phyloP scores from a whole-genome alignment of 2,329 filamentous ascomycete species.

The Ophioceras dolichostomum region DNA sequence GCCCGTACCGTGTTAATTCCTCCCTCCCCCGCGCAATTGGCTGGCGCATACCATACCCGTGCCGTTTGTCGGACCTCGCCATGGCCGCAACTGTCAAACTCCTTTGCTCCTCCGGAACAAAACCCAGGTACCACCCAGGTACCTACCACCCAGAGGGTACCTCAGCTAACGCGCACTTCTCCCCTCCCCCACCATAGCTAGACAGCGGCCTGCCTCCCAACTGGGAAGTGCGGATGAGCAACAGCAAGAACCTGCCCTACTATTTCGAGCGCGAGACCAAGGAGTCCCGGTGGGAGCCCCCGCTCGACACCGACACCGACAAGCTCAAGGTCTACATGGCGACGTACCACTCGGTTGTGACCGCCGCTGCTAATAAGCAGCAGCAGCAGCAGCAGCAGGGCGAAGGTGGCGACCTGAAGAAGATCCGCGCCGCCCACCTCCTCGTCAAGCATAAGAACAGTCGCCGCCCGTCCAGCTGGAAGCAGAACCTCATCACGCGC shows the following conservation, averaged over 20 bases:
- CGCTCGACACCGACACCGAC: constrained; percentile 75
- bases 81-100: no score
- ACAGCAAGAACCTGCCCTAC: constrained; percentile 97
- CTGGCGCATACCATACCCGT: no score
- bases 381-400: no score
- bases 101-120: no score
- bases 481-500: constrained; percentile 68
- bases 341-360: constrained; percentile 57
- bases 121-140: no score
- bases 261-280: constrained; percentile 88
- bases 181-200: constrained; percentile 26
- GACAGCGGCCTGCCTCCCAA: constrained; percentile 71
- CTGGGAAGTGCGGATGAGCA: constrained; percentile 96
- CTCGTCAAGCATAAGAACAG: constrained; percentile 89
- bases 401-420: constrained; percentile 40
- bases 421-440: constrained; percentile 87
- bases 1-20: no score
- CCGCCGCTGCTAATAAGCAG: no score
- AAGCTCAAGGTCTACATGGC: constrained; percentile 94
- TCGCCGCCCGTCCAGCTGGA: constrained; percentile 81
- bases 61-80: no score
- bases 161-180: no score
- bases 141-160: no score
- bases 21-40: no score
- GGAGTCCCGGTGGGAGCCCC: constrained; percentile 92